Evolutionary conservation across 345 rosid genomes (phyloP).

Genomic region (Geranium rotundifolium): DNA sequence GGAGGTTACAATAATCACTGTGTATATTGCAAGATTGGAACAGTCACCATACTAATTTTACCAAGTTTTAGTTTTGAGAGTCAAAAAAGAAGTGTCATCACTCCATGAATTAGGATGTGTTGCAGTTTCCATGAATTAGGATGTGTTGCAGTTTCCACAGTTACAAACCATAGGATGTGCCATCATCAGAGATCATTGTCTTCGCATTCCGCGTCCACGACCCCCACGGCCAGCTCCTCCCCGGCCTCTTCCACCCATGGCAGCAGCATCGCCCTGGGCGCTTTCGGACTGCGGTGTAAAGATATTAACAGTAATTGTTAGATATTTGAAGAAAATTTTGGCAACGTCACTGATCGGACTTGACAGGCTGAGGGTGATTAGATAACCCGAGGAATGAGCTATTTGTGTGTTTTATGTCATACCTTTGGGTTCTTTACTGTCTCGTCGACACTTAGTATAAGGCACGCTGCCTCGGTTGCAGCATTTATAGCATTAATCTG

Average conservation of each 20-base stretch:
- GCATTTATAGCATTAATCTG: slow-evolving; percentile 97
- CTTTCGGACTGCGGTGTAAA: slow-evolving; percentile 66
- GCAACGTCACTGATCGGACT: too few species aligned
- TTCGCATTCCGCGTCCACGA: slow-evolving; percentile 97
- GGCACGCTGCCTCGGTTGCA: slow-evolving; percentile 99
- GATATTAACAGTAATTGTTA: too few species aligned
- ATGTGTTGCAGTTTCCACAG: not conserved
- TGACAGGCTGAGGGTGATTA: too few species aligned
- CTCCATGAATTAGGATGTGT: not conserved
- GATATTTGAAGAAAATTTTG: too few species aligned
- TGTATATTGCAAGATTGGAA: not conserved
- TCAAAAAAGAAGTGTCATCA: not conserved
- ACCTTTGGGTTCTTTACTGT: slow-evolving; percentile 99
- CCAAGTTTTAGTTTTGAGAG: not conserved
- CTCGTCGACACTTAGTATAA: slow-evolving; percentile 89
- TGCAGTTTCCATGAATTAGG: too few species aligned
- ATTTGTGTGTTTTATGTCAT: slow-evolving; percentile 4
- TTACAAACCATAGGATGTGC: not conserved
- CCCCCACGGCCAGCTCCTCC: slow-evolving; percentile 67
- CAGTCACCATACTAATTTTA: not conserved
- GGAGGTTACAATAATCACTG: too few species aligned
- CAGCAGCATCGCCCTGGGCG: slow-evolving; percentile 94
- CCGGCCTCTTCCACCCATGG: slow-evolving; percentile 85
- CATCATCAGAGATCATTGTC: slow-evolving; percentile 40
- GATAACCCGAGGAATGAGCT: not conserved